Conservation (phyloP, 2,329 filamentous ascomycete genomes). For the Helicocarpus griseus region DNA sequence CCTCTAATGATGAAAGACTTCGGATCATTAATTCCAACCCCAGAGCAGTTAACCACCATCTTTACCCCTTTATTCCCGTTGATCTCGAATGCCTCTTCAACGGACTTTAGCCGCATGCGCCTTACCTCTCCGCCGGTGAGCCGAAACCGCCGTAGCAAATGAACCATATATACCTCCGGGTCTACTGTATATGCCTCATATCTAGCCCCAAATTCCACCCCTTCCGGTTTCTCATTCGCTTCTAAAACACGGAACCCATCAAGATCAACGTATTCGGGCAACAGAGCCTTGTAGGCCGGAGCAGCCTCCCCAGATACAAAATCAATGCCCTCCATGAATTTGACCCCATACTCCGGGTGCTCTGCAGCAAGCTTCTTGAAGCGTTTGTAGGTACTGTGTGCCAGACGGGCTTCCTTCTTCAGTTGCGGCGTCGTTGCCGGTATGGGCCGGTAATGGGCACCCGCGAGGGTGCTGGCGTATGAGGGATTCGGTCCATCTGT, state of each 20-base stretch:
- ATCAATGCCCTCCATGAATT: slow-evolving; percentile 31
- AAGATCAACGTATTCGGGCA: slow-evolving; percentile 25
- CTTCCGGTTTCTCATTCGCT: slow-evolving; percentile 21
- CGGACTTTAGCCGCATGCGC: slow-evolving; percentile 12
- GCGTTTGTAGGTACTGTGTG: slow-evolving; percentile 27
- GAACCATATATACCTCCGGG: slow-evolving; percentile 33
- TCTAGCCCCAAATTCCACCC: slow-evolving; percentile 31
- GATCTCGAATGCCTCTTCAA: slow-evolving; percentile 30
- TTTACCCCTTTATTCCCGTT: slow-evolving; percentile 18
- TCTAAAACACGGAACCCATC: slow-evolving; percentile 27
- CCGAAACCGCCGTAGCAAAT: slow-evolving; percentile 32
- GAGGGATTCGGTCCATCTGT: slow-evolving; percentile 23
- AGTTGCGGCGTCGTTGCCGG: slow-evolving; percentile 29
- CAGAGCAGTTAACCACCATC: slow-evolving; percentile 38
- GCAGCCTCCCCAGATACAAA: slow-evolving; percentile 22
- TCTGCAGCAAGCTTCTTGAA: slow-evolving; percentile 27
- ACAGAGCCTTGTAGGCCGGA: slow-evolving; percentile 22
- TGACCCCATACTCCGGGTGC: slow-evolving; percentile 29
- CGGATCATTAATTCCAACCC: slow-evolving; percentile 33
- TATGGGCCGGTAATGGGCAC: slow-evolving; percentile 39
- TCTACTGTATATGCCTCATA: slow-evolving; percentile 37
- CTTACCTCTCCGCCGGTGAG: slow-evolving; percentile 27
- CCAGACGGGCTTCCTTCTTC: slow-evolving; percentile 28
- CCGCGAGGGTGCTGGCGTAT: slow-evolving; percentile 39
- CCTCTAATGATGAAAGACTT: slow-evolving; percentile 36